These are phyloP conservation scores for Trichocladium antarcticum DNA, from an alignment of 495 filamentous ascomycete genomes.

Conservation along the genomic window DNA sequence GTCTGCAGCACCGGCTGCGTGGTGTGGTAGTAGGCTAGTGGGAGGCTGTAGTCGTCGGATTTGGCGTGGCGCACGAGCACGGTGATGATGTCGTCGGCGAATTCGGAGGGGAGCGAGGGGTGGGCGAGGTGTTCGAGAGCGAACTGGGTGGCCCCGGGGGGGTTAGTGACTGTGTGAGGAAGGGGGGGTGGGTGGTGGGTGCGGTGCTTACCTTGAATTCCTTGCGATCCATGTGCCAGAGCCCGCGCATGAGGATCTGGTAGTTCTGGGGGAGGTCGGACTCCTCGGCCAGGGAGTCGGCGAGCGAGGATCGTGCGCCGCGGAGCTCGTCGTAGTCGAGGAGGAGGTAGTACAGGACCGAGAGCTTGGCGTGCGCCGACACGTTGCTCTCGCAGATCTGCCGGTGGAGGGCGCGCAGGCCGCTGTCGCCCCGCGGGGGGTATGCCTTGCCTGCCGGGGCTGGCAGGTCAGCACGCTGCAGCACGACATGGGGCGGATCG, in stretches of 20 bases:
- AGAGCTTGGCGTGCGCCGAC: slow-evolving; percentile 61
- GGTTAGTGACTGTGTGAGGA: slow-evolving; percentile 8
- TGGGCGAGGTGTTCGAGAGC: slow-evolving; percentile 64
- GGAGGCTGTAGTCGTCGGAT: slow-evolving; percentile 50
- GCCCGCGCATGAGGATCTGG: slow-evolving; percentile 61
- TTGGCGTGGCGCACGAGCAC: slow-evolving; percentile 52
- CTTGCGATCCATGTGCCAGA: slow-evolving; percentile 67
- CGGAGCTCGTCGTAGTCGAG: slow-evolving; percentile 53
- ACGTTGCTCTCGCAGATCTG: slow-evolving; percentile 48
- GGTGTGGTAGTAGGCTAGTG: slow-evolving; percentile 67
- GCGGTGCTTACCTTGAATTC: slow-evolving; percentile 47
- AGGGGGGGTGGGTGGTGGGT: background rate
- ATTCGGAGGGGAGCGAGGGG: slow-evolving; percentile 64
- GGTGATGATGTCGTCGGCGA: slow-evolving; percentile 67
- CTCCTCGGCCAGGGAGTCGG: slow-evolving; percentile 43
- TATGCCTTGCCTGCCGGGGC: slow-evolving; percentile 47
- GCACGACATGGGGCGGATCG: background rate
- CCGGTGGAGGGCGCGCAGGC: slow-evolving; percentile 52
- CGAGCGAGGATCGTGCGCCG: slow-evolving; percentile 36
- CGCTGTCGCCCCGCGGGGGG: slow-evolving; percentile 53
- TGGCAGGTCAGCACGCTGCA: background rate
- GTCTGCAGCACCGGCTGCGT: slow-evolving; percentile 54
- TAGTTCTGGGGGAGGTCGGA: slow-evolving; percentile 50
- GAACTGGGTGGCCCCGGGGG: slow-evolving; percentile 33
- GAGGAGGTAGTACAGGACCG: slow-evolving; percentile 68